Evolutionary conservation across 2,329 filamentous ascomycete genomes (phyloP).

Genomic region (Fusarium armeniacum): DNA sequence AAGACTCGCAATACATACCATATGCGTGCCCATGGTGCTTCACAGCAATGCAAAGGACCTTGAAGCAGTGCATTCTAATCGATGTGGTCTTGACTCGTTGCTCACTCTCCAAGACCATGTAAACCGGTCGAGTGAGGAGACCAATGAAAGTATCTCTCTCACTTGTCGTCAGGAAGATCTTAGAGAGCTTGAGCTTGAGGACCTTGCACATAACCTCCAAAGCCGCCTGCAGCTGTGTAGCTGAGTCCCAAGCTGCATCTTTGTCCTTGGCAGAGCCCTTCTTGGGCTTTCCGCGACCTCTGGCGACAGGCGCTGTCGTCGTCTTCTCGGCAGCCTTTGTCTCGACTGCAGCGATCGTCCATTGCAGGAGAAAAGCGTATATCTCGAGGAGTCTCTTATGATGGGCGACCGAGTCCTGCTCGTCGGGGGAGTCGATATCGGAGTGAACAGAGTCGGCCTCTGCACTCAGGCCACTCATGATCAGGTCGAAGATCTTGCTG

Average conservation of each 20-base stretch:
- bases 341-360: slow-evolving; percentile 95
- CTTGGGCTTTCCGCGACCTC: slow-evolving; percentile 81
- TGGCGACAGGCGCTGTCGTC: slow-evolving; percentile 73
- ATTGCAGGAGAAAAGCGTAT: slow-evolving; percentile 93
- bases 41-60: slow-evolving; percentile 94
- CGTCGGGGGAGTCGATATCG: slow-evolving; percentile 87
- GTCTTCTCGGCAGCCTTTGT: slow-evolving; percentile 93
- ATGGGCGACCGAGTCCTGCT: slow-evolving; percentile 86
- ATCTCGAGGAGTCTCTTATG: slow-evolving; percentile 95
- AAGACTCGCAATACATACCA: slow-evolving; percentile 65
- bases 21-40: slow-evolving; percentile 99
- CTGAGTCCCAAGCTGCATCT: slow-evolving; percentile 89
- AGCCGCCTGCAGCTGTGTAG: slow-evolving; percentile 86
- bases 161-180: slow-evolving; percentile 95
- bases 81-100: slow-evolving; percentile 88
- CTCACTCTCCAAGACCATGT: slow-evolving; percentile 94
- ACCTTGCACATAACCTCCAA: slow-evolving; percentile 97
- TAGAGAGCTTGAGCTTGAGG: slow-evolving; percentile 89
- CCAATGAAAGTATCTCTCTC: slow-evolving; percentile 96
- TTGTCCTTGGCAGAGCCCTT: slow-evolving; percentile 87
- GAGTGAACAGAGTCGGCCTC: slow-evolving; percentile 88
- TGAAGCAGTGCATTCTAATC: slow-evolving; percentile 97
- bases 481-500: slow-evolving; percentile 92
- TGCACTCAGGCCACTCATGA: slow-evolving; percentile 86
- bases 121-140: slow-evolving; percentile 91